Evolutionary conservation across 2,329 filamentous ascomycete genomes (phyloP).

Genomic region (Pseudogymnoascus sp.): DNA sequence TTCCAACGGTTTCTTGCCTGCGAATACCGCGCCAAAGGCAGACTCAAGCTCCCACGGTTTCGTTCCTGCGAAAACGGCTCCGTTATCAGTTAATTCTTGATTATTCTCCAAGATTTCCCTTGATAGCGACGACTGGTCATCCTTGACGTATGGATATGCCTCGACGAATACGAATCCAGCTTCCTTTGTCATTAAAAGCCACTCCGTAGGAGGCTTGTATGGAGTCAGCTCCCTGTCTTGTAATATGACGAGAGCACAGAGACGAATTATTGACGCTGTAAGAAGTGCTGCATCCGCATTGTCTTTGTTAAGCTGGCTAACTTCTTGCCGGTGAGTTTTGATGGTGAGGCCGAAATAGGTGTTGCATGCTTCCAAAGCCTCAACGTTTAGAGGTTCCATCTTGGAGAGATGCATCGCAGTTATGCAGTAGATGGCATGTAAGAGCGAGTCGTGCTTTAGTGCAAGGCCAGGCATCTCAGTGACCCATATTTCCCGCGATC

Average conservation of each 20-base stretch:
- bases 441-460: slow-evolving; percentile 15
- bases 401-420: slow-evolving; percentile 17
- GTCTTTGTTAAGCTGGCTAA: slow-evolving; percentile 9
- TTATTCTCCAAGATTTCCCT: slow-evolving; percentile 11
- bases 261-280: slow-evolving; percentile 14
- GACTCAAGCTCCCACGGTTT: slow-evolving; percentile 13
- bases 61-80: slow-evolving; percentile 10
- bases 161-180: slow-evolving; percentile 11
- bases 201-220: slow-evolving; percentile 16
- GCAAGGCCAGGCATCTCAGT: slow-evolving; percentile 14
- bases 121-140: slow-evolving; percentile 11
- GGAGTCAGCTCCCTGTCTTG: slow-evolving; percentile 13
- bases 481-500: slow-evolving; percentile 7
- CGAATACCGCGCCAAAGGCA: slow-evolving; percentile 9
- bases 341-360: slow-evolving; percentile 16
- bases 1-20: slow-evolving; percentile 11
- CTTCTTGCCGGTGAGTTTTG: slow-evolving; percentile 15
- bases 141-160: slow-evolving; percentile 13
- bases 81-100: slow-evolving; percentile 4
- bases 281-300: slow-evolving; percentile 18
- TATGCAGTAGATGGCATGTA: slow-evolving; percentile 17
- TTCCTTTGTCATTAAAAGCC: slow-evolving; percentile 15
- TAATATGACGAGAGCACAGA: slow-evolving; percentile 16
- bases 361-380: slow-evolving; percentile 13
- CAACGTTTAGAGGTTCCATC: slow-evolving; percentile 11